Evolutionary conservation across 768 basidiomycete species (phyloP).

Genomic region (Leucocoprinus birnbaumii): DNA sequence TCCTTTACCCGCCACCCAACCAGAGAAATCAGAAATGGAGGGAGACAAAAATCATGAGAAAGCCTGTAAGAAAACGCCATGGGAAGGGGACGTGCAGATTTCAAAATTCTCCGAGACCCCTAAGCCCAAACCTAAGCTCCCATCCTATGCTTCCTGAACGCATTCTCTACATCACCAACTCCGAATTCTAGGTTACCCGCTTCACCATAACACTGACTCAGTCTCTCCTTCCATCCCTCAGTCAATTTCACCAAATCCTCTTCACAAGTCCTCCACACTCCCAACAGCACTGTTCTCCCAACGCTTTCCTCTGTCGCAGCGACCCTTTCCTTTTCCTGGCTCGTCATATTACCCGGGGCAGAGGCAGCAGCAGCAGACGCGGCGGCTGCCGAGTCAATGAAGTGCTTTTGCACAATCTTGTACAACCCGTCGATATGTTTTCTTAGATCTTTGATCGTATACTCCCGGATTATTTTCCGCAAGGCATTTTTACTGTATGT

Average conservation of each 20-base stretch:
- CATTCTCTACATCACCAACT: slow-evolving; percentile 67
- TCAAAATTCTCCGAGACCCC: not conserved
- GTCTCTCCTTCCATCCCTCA: slow-evolving; percentile 62
- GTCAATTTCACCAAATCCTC: slow-evolving; percentile 77
- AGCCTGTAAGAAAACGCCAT: not conserved
- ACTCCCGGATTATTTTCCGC: slow-evolving; percentile 87
- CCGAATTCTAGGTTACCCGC: slow-evolving; percentile 72
- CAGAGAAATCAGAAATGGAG: not conserved
- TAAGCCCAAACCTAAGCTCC: slow-evolving; percentile 10
- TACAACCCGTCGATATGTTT: slow-evolving; percentile 84
- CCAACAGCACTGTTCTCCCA: slow-evolving; percentile 51
- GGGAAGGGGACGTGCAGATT: not conserved
- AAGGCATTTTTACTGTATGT: slow-evolving; percentile 74
- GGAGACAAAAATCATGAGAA: not conserved
- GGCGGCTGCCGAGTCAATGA: slow-evolving; percentile 77
- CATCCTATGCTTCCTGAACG: slow-evolving; percentile 68
- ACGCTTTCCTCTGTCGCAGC: slow-evolving; percentile 5
- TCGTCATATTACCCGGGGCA: slow-evolving; percentile 5
- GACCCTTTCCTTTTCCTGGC: slow-evolving; percentile 1
- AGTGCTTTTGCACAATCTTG: slow-evolving; percentile 95
- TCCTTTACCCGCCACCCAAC: not conserved
- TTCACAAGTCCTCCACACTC: slow-evolving; percentile 91
- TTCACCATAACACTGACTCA: slow-evolving; percentile 79
- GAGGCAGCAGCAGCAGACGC: slow-evolving; percentile 39
- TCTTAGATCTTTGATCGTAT: slow-evolving; percentile 82